phyloP scores from a whole-genome alignment of 2,329 filamentous ascomycete species.

The Talaromyces sp. region DNA sequence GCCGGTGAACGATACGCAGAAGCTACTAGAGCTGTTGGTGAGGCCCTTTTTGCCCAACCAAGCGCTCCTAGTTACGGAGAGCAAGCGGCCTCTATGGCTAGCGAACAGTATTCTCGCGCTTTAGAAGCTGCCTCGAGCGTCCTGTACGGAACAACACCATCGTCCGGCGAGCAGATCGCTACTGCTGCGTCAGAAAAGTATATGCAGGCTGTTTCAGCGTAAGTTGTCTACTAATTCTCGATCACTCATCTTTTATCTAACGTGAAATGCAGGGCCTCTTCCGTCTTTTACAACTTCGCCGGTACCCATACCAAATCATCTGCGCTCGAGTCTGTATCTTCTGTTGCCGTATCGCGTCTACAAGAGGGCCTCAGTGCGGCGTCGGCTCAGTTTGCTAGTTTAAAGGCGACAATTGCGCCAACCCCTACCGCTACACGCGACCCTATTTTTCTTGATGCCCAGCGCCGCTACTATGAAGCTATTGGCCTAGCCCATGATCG shows the following conservation, averaged over 20 bases:
- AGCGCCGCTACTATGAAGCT: slow-evolving; percentile 72
- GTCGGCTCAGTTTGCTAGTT: slow-evolving; percentile 66
- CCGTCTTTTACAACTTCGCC: slow-evolving; percentile 57
- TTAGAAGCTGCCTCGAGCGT: slow-evolving; percentile 56
- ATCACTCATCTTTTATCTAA: slow-evolving; percentile 17
- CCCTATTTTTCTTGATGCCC: slow-evolving; percentile 56
- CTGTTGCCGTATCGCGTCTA: slow-evolving; percentile 67
- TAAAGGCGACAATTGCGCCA: slow-evolving; percentile 62
- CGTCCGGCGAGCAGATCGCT: slow-evolving; percentile 45
- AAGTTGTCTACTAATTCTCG: slow-evolving; percentile 28
- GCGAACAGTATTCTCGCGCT: slow-evolving; percentile 56
- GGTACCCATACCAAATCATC: slow-evolving; percentile 47
- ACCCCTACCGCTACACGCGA: slow-evolving; percentile 59
- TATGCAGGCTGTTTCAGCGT: slow-evolving; percentile 56
- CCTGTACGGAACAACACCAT: slow-evolving; percentile 50
- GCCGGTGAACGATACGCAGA: slow-evolving; percentile 54
- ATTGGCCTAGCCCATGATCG: slow-evolving; percentile 74
- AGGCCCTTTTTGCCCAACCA: slow-evolving; percentile 50
- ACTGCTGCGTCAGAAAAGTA: slow-evolving; percentile 55
- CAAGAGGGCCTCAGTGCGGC: slow-evolving; percentile 68
- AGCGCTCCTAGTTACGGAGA: slow-evolving; percentile 48
- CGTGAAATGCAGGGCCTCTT: slow-evolving; percentile 45
- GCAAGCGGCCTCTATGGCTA: slow-evolving; percentile 53
- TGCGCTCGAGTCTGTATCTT: slow-evolving; percentile 56
- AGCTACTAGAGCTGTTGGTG: slow-evolving; percentile 55